phyloP scores from a whole-genome alignment of 2,329 filamentous ascomycete genomes.

The Fusarium nanum region DNA sequence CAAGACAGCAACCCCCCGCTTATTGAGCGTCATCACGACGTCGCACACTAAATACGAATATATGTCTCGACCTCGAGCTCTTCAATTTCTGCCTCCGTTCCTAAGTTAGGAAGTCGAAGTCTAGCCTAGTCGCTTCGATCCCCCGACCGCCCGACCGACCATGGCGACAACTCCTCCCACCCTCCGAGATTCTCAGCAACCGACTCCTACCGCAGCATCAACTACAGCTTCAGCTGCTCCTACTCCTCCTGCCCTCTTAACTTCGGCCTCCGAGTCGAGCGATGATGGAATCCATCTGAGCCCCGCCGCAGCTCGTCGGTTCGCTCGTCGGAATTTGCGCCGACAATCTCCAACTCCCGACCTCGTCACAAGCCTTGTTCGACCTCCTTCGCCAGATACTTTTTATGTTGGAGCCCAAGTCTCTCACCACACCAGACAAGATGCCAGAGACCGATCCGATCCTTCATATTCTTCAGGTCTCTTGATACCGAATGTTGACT shows the following conservation, averaged over 20 bases:
- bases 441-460: constrained; percentile 27
- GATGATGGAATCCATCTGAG: constrained; percentile 53
- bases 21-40: constrained; percentile 39
- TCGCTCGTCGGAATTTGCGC: constrained; percentile 52
- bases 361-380: constrained; percentile 55
- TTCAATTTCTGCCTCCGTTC: constrained; percentile 8
- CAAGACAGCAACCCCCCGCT: constrained; percentile 16
- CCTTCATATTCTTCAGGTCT: constrained; percentile 27
- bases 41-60: constrained; percentile 25
- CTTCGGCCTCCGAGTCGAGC: constrained; percentile 51
- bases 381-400: constrained; percentile 53
- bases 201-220: constrained; percentile 22
- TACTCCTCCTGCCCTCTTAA: constrained; percentile 19
- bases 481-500: constrained; percentile 39
- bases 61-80: constrained; percentile 24
- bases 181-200: constrained; percentile 23
- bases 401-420: constrained; percentile 48
- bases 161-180: constrained; percentile 40
- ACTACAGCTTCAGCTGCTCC: constrained; percentile 3
- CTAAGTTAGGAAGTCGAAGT: not conserved
- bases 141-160: constrained; percentile 9
- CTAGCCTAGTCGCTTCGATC: constrained; percentile 12
- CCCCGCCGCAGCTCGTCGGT: constrained; percentile 51
- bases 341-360: constrained; percentile 54
- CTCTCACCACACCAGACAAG: constrained; percentile 41